Evolutionary conservation across 805 yeast species (phyloP).

Genomic region (Barnettozyma vustinii): DNA sequence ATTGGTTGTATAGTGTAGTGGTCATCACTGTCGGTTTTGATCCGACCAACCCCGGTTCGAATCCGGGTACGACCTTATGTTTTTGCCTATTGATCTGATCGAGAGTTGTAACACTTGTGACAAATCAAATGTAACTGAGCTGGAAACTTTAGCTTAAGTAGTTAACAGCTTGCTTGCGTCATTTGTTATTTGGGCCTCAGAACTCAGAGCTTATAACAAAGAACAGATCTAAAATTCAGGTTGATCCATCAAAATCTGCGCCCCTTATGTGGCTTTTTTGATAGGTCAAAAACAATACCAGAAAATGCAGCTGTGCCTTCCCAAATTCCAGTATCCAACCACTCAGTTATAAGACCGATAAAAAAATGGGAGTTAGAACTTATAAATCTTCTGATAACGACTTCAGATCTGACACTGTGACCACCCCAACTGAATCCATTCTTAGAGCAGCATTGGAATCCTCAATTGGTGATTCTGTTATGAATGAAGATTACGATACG

Average conservation of each 20-base stretch:
- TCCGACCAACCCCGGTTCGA: constrained; percentile 78
- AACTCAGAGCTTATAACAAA: too few relatives aligned
- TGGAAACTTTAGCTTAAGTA: too few relatives aligned
- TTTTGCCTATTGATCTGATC: background rate
- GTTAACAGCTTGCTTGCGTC: too few relatives aligned
- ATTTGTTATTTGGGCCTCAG: too few relatives aligned
- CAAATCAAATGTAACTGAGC: too few relatives aligned
- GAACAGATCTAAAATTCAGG: too few relatives aligned
- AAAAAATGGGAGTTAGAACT: background rate
- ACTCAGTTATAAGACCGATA: background rate
- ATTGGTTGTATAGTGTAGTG: constrained; percentile 53
- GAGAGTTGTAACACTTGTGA: too few relatives aligned
- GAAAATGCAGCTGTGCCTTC: too few relatives aligned
- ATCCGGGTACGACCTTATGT: constrained; percentile 73
- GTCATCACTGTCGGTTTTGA: constrained; percentile 58
- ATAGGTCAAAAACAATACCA: too few relatives aligned
- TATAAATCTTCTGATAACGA: constrained; percentile 36
- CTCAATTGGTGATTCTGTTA: constrained; percentile 84
- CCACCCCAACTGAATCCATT: constrained; percentile 79
- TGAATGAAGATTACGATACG: constrained; percentile 75
- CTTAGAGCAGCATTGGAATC: constrained; percentile 50
- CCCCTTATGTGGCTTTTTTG: background rate
- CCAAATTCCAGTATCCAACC: background rate
- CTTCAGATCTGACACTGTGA: constrained; percentile 79
- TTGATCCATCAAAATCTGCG: too few relatives aligned